A percentile compares a stretch with the other conserved stretches of the same genome.
Conservation (phyloP, 225 moss, liverwort and hornwort species). For the Anthoceros angustus region DNA sequence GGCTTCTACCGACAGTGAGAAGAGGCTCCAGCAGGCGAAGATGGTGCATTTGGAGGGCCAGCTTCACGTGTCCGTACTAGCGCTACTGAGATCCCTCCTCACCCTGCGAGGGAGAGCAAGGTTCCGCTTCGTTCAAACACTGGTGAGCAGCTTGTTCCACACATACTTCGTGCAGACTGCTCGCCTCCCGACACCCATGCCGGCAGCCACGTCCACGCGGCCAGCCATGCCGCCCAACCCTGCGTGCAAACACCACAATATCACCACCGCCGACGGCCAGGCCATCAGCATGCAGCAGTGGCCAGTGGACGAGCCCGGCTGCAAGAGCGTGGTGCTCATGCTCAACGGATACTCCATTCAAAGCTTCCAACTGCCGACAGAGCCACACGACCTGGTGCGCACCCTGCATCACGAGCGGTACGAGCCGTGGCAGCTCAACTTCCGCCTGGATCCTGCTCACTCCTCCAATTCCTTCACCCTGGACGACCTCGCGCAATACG, state of each 20-base stretch:
- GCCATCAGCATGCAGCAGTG: slow-evolving; percentile 10
- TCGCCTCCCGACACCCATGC: not conserved
- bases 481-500: slow-evolving; percentile 11
- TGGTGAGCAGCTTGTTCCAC: slow-evolving; percentile 6
- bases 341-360: slow-evolving; percentile 15
- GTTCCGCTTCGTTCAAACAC: slow-evolving; percentile 4
- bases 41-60: slow-evolving; percentile 7
- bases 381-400: slow-evolving; percentile 14
- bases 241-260: slow-evolving; percentile 2
- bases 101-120: slow-evolving; percentile 6
- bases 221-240: slow-evolving; percentile 2
- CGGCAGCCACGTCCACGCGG: not conserved
- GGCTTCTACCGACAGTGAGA: not conserved
- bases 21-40: not conserved
- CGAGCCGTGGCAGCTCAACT: slow-evolving; percentile 15
- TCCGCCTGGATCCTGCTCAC: slow-evolving; percentile 11
- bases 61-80: slow-evolving; percentile 7
- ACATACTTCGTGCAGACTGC: slow-evolving; percentile 10
- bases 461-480: slow-evolving; percentile 5
- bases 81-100: slow-evolving; percentile 8
- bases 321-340: slow-evolving; percentile 10
- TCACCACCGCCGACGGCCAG: slow-evolving; percentile 13
- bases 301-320: not conserved
- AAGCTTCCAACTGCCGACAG: slow-evolving; percentile 16
- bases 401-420: slow-evolving; percentile 6